Base-by-base conservation (phyloP, 2,329 filamentous ascomycete genomes). In the Rutstroemia sp. region DNA sequence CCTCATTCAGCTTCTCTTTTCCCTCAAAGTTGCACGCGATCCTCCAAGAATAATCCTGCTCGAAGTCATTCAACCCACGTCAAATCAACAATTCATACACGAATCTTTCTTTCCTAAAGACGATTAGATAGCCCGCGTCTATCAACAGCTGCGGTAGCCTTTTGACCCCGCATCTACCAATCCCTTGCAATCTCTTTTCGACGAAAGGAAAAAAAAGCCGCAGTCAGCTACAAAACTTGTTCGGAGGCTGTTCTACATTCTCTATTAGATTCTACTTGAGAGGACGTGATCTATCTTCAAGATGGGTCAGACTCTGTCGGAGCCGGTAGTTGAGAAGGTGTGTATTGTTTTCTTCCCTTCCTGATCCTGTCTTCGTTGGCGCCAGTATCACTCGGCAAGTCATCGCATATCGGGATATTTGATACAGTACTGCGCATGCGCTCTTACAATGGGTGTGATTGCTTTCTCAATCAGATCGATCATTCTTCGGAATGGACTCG, bases 291-390 rank as follows among this genome's bases (percentile, higher is more conserved):
- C 57, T 56, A 56, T 56, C 55, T 49, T 58, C 60, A 70, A 63
- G 51, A 99, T 99, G 94, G 94, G 94, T 83, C 94, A 99, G 81
- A 99, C 94, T 75, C 86, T 99, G 72, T 97, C 92, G 70, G 94
- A 99, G 81, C 94, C 94, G 70, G 92, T 99, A 71, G 88, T 96
- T 74, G 94, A 97, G 73, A 99, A 99, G 92, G 94, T 99, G 82
- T 73, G 82, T 74, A 58, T 30, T 37, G 14, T 18, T 9, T 46
- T 49, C 55, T 47, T 42, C 56, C 45, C 51, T 54, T 48, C 55
- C 58, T 54, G 16, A 42, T 21, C 16, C 19, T 19, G 27, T 50
- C 52, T 25, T 58, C 46, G 53, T 54, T 39, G 42, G 5, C 49
- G 45, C 21, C n/a, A 38, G 30, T n/a, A 45, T 45, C 16, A 39